Evolutionary conservation across 306 rosid species (phyloP), one percentile per base, ranked within the genome.

Genomic region (Comarum palustre): DNA sequence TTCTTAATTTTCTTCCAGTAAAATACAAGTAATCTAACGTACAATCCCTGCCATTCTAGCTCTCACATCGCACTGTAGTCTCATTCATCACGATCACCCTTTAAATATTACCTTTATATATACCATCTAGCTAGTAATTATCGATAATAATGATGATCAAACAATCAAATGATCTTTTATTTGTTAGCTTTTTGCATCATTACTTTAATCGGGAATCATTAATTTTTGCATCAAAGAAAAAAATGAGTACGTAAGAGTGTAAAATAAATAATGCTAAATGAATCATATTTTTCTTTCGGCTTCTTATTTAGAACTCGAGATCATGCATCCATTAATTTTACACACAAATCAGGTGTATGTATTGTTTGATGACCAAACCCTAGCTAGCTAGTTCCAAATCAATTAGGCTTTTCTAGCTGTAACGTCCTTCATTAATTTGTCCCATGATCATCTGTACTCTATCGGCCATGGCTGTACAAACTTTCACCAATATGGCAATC

Each of bases 111-210:
- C 20, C 20, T 15, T 3, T 3, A 14, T 14, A 19, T 17, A 19
- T n/a, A 48, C 22, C 22, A 48, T 48, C 55, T 48, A 17, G 17
- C 55, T 48, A 17, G 17, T 19, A 48, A 10, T 42, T 42, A 11
- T 42, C 47, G n/a, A 47, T 51, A 51, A 52, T 52, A 51, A 52
- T 52, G 29, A 52, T 20, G 59, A 52, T 52, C 59, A 52, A 52
- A 52, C 29, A 52, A 52, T 52, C 15, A 52, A 52, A 52, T 52
- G 5, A 52, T 52, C 59, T 20, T 22, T 20, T 20, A 8, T 52
- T n/a, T 52, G 27, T 20, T 52, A 20, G 2, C 29, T 10, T 52
- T 52, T 52, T 52, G 15, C 5, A 52, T 4, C 15, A 8, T 8
- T 27, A n/a, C 13, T 51, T n/a, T 51, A 8, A 51, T 51, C 13